Evolutionary conservation across 2,329 filamentous ascomycete species (phyloP).

Genomic region (Fusarium nisikadoi): DNA sequence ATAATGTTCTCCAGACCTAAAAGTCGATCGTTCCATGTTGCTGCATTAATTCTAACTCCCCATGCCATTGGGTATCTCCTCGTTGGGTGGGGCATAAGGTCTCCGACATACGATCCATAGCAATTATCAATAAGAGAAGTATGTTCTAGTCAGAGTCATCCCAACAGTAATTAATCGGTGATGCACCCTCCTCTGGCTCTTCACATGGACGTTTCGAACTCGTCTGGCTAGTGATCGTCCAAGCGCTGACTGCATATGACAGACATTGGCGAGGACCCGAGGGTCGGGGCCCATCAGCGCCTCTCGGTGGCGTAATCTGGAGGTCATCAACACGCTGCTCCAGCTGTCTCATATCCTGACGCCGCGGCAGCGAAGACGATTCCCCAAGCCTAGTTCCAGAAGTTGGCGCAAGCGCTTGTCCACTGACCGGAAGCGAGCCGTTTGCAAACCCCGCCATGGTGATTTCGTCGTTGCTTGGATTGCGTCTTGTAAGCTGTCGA

Average conservation of each 20-base stretch:
- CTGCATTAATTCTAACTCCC: too few species aligned
- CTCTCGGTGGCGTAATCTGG: fast-evolving
- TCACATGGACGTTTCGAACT: too few species aligned
- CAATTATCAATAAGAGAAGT: too few species aligned
- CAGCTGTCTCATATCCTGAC: neutral
- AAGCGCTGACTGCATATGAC: neutral
- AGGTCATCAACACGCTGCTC: neutral
- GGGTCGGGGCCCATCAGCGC: fast-evolving
- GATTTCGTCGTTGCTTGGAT: neutral
- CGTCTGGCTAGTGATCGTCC: too few species aligned
- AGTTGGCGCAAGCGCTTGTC: neutral
- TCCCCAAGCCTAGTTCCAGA: neutral
- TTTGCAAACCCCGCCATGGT: neutral
- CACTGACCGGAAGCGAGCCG: fast-evolving
- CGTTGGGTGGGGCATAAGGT: too few species aligned
- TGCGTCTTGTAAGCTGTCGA: neutral
- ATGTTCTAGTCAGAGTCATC: neutral
- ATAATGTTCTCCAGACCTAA: too few species aligned
- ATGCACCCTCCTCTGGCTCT: neutral
- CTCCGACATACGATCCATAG: too few species aligned
- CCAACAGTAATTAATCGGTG: fast-evolving
- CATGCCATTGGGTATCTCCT: too few species aligned
- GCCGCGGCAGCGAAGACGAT: neutral
- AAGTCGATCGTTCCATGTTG: too few species aligned
- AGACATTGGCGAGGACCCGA: fast-evolving